Base-by-base conservation (phyloP, 495 filamentous ascomycete genomes). In the Trichocladium antarcticum region DNA sequence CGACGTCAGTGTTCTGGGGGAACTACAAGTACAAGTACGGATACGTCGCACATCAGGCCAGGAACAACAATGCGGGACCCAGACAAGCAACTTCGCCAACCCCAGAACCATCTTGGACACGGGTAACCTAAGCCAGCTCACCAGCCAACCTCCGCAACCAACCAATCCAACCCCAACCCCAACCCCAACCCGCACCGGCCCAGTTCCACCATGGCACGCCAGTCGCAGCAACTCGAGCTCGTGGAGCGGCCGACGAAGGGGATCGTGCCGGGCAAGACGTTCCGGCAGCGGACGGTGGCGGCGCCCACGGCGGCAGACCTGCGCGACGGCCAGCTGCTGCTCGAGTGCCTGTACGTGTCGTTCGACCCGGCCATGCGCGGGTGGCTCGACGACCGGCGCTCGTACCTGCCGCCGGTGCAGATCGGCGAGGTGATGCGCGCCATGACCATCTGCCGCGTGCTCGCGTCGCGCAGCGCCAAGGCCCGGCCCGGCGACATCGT, bases 301-400 rank as follows among this genome's bases (percentile, higher is more conserved):
- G 69, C 78, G 32, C 67, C 75, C 4, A 58, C 70, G 9, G 57
- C 61, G 37, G 51, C 56, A n/a, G 65, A 74, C 34, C 70, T 79
- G n/a, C 60, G 72, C 24, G 65, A 77, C 58, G 75, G 80, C 56
- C 71, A 85, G 50, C 57, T 85, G 44, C 74, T 87, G 22, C 68
- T 87, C 20, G 78, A 85, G 54, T 67, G 67, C 1, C 71, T 83
- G 40, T 86, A 84, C 64, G 68, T 87, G 54, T 84, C 80, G n/a
- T 77, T 85, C 54, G 84, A 90, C 65, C 84, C 85, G 0, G 82
- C 84, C n/a, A 86, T 88, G 79, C 74, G 85, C 49, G 77, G 79
- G 52, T 88, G 84, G 85, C 72, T 92, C 0, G 74, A 68, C 54
- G 77, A 78, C 55, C 71, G 71, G 38, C 71, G 82, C 31, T 82